Conservation (phyloP, 2,329 filamentous ascomycete genomes). For the Mycosphaerella sp. region DNA sequence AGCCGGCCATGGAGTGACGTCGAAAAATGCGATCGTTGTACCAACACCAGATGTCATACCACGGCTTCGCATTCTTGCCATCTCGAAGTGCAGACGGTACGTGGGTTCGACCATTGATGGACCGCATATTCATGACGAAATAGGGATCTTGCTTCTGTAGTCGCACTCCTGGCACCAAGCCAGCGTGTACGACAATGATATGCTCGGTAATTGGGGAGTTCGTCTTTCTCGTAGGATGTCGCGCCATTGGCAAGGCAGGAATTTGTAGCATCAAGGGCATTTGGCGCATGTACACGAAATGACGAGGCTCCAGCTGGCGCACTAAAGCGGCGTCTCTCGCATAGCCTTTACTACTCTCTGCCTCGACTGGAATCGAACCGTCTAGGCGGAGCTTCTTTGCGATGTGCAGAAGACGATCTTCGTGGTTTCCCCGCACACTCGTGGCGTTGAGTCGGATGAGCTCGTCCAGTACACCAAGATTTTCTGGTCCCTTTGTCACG, state of each 20-base stretch:
- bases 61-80: slow-evolving; percentile 25
- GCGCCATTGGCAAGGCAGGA: slow-evolving; percentile 27
- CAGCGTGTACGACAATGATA: slow-evolving; percentile 75
- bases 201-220: slow-evolving; percentile 54
- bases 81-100: slow-evolving; percentile 45
- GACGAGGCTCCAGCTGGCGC: slow-evolving; percentile 25
- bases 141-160: slow-evolving; percentile 67
- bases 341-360: slow-evolving; percentile 21
- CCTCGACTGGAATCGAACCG: slow-evolving; percentile 1
- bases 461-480: slow-evolving; percentile 66
- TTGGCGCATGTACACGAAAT: slow-evolving; percentile 30
- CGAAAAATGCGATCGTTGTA: slow-evolving; percentile 29
- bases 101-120: slow-evolving; percentile 58
- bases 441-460: slow-evolving; percentile 68
- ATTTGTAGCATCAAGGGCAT: slow-evolving; percentile 36
- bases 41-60: slow-evolving; percentile 32
- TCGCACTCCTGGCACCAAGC: slow-evolving; percentile 68
- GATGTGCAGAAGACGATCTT: slow-evolving; percentile 69
- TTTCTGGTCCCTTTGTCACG: slow-evolving; percentile 82
- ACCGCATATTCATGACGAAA: slow-evolving; percentile 89
- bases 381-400: slow-evolving; percentile 18
- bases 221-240: slow-evolving; percentile 11
- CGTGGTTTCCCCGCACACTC: slow-evolving; percentile 86
- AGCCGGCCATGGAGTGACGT: slow-evolving; percentile 20
- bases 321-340: slow-evolving; percentile 28